Evolutionary conservation across 352 stramenopile species (phyloP), one percentile per base, ranked within the genome.

Genomic region (Phytophthora hybrid): DNA sequence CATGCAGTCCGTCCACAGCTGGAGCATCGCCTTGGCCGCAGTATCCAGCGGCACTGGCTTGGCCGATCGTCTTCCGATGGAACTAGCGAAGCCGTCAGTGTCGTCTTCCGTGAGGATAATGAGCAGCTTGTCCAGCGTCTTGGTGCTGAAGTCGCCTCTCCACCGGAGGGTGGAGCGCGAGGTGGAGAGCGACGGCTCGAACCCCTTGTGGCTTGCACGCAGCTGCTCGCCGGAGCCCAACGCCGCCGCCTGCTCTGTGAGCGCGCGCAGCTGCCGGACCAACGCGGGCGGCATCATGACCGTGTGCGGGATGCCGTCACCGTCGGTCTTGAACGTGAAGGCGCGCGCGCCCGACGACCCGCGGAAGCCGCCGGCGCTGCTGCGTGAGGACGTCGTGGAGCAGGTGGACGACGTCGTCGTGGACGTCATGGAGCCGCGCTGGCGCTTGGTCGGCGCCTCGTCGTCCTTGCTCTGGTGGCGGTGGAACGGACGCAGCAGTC

Each of bases 1-100:
- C 11, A 90, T 71, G 53, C 84, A 69, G 69, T 79, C 82, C 4
- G 84, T 72, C 87, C 87, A 93, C n/a, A 92, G 73, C 71, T 82
- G 73, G 6, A 92, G 69, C 62, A 92, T 76, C 29, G 80, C 72
- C 41, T 85, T 80, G 13, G 72, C 68, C 1, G 75, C 79, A 59
- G 59, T 76, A 54, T 82, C 77, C 5, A 89, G 31, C 3, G 81
- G 63, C 46, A 89, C 58, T 5, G 68, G 41, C 29, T 79, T 77
- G 23, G 74, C 73, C 13, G 76, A 74, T 13, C 80, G 76, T 69
- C 69, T 66, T 19, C 74, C 63, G 19, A 82, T 63, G 11, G 74
- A 49, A 19, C 63, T 78, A 7, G 67, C 54, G 54, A 81, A 77
- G 7, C 68, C 65, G 59, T 84, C 74, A 8, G 21, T 26, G 23